Evolutionary conservation across 1,284 basidiomycete species (phyloP).

Genomic region (Lignosus rhinocerotis): DNA sequence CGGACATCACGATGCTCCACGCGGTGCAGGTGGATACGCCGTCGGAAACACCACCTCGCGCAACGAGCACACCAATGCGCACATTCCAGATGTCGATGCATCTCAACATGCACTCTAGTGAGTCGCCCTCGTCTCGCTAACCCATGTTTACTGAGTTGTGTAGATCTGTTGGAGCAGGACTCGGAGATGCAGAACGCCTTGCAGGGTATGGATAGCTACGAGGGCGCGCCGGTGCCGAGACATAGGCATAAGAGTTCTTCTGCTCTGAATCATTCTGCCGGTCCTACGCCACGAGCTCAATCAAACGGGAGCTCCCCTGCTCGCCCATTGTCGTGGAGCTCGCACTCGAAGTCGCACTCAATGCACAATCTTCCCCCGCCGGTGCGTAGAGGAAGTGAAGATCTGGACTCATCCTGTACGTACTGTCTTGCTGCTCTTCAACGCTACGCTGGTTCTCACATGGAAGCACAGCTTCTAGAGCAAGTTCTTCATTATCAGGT

Average conservation of each 20-base stretch:
- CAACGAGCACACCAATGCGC: constrained; percentile 54
- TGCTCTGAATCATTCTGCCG: constrained; percentile 13
- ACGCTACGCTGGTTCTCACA: not conserved
- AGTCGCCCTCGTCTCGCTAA: constrained; percentile 25
- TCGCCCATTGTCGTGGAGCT: constrained; percentile 30
- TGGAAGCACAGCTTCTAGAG: constrained; percentile 25
- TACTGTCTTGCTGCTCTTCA: not conserved
- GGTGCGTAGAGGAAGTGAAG: constrained; percentile 28
- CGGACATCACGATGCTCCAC: constrained; percentile 36
- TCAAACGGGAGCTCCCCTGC: constrained; percentile 7
- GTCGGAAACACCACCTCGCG: constrained; percentile 44
- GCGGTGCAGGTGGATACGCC: constrained; percentile 40
- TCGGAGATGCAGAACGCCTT: constrained; percentile 75
- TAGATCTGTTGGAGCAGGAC: constrained; percentile 71
- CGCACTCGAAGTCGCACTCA: constrained; percentile 31
- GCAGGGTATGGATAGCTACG: constrained; percentile 53
- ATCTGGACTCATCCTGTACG: constrained; percentile 29
- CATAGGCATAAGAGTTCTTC: constrained; percentile 15
- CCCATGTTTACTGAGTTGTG: not conserved
- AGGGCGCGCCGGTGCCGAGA: constrained; percentile 32
- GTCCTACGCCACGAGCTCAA: constrained; percentile 21
- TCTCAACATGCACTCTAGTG: constrained; percentile 58
- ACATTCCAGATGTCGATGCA: constrained; percentile 63
- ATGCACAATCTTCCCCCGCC: constrained; percentile 27
- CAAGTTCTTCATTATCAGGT: constrained; percentile 26